Percentiles rank a stretch among this genome's conserved stretches.
Conservation (phyloP, 139 green algal species). For the Tetratostichococcus sp. region DNA sequence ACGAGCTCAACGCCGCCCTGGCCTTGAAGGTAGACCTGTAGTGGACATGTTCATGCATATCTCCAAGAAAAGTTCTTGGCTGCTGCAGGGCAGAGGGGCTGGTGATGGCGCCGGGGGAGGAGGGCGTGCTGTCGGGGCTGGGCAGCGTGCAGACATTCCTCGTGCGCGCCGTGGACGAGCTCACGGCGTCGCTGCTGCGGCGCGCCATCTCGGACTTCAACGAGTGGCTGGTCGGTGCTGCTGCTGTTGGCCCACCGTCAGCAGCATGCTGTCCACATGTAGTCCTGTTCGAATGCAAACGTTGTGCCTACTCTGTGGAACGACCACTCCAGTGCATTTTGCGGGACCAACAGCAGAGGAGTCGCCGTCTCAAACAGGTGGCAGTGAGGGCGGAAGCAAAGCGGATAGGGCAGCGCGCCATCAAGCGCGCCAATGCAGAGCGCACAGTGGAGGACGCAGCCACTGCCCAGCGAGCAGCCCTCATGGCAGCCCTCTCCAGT, state of each 20-base stretch:
- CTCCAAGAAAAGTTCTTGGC: neutral
- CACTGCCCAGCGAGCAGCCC: neutral
- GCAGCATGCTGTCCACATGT: too few relatives aligned
- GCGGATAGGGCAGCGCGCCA: conserved; percentile 50
- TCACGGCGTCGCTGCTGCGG: conserved; percentile 46
- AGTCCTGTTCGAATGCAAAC: too few relatives aligned
- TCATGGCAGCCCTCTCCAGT: neutral
- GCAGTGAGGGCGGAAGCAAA: conserved; percentile 38
- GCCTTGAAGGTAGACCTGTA: too few relatives aligned
- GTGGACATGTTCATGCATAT: too few relatives aligned
- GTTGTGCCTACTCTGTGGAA: too few relatives aligned
- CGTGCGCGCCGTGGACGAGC: conserved; percentile 29
- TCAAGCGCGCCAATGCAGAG: conserved; percentile 46
- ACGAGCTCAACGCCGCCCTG: too few relatives aligned
- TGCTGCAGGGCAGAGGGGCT: neutral
- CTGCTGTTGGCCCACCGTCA: neutral
- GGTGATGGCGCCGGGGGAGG: neutral
- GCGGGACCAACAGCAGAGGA: too few relatives aligned
- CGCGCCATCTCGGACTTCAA: conserved; percentile 63
- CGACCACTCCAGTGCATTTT: too few relatives aligned
- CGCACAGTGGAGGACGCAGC: conserved; percentile 46
- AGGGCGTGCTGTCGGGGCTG: neutral
- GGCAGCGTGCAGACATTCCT: conserved; percentile 44
- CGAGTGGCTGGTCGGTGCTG: conserved; percentile 60
- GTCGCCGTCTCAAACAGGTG: conserved; percentile 6